Evolutionary conservation across 2,329 filamentous ascomycete genomes (phyloP), one percentile per base, ranked within the genome.

Genomic region (Cercospora sojina): DNA sequence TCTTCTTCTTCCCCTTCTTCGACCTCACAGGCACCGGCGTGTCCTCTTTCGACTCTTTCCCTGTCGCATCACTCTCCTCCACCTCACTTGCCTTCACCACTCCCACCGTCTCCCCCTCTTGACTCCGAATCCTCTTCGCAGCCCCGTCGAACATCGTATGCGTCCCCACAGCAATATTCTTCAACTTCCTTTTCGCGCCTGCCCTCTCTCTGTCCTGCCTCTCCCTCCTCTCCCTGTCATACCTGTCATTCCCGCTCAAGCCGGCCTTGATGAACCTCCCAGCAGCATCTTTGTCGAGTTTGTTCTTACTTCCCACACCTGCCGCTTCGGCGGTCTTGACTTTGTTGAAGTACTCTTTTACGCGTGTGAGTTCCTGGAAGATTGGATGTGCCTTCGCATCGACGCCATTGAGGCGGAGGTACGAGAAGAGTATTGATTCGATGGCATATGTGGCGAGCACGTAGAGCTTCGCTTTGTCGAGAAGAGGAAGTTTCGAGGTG

Each of bases 401-500:
- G 31, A 89, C 85, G 65, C 91, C 92, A 72, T 92, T 89, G 8
- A 97, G 85, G 68, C 89, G 88, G 23, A 99, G 83, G 69, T 91
- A 90, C 61, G 90, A 92, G 79, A 96, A 98, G 7, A 99, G 82
- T 9, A 97, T 82, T 0, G 93, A 96, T 76, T 98, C 94, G 69
- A 99, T 89, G 0, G 93, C 87, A 78, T 98, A 99, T 18, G 92
- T 90, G 60, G 90, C 85, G 20, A 96, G 84, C n/a, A 95, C 89
- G 77, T 96, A 92, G 67, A 97, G 88, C 81, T 98, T 97, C 7
- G 95, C 93, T 81, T 92, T 93, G 82, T 98, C 94, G 67, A 99
- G 85, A n/a, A 98, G 84, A 1, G 94, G 93, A 29, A 98, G 84
- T 76, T 92, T 92, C 64, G 88, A 89, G 5, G 92, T 88, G 64